phyloP scores from a whole-genome alignment of 176 grass and related monocot genomes.

The Ensete glaucum region DNA sequence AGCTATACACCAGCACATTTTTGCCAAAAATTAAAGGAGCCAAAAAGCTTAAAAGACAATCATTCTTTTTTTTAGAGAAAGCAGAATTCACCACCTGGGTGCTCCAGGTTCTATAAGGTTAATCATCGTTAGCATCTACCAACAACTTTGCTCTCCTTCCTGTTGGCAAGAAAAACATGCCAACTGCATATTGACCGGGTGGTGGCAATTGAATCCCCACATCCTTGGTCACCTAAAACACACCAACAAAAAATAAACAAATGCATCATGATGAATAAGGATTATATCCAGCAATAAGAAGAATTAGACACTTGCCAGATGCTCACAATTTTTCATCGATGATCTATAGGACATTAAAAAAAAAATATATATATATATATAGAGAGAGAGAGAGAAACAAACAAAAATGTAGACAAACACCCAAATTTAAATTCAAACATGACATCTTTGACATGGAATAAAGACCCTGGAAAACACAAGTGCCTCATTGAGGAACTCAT shows the following conservation, averaged over 20 bases:
- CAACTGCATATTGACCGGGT: slow-evolving; percentile 65
- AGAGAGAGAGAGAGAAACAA: not conserved
- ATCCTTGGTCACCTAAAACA: slow-evolving; percentile 67
- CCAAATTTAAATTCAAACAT: not conserved
- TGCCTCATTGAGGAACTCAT: slow-evolving; percentile 64
- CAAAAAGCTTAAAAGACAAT: not conserved
- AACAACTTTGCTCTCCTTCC: slow-evolving; percentile 58
- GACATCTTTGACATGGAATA: not conserved
- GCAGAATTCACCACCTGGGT: not conserved
- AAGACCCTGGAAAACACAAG: not conserved
- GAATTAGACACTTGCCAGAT: not conserved
- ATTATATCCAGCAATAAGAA: no score
- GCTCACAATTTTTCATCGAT: not conserved
- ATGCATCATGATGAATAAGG: not conserved
- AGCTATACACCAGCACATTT: no score
- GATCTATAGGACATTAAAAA: not conserved
- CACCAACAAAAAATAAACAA: not conserved
- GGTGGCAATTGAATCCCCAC: slow-evolving; percentile 64
- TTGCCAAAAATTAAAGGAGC: not conserved
- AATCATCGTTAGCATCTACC: slow-evolving; percentile 18
- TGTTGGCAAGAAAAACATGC: slow-evolving; percentile 82
- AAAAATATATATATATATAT: no score
- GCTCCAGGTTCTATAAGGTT: not conserved
- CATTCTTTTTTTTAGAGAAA: not conserved
- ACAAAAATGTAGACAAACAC: not conserved